Base-by-base conservation (phyloP, 2,329 filamentous ascomycete genomes). In the Cladosporium cucumerinum region DNA sequence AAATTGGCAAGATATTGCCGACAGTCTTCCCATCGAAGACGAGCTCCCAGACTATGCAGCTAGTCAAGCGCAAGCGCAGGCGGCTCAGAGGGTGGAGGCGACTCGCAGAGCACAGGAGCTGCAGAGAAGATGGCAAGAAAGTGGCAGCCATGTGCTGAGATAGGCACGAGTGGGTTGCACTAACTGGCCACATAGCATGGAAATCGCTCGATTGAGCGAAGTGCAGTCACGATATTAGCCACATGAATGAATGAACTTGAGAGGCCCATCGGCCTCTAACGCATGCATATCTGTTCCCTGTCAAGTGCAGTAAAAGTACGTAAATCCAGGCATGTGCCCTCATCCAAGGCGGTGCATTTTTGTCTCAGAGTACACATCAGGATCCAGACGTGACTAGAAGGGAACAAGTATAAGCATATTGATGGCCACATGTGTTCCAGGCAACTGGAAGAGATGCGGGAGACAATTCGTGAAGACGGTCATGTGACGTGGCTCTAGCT, bases 21-120 rank as follows among this genome's bases (percentile, higher is more conserved):
- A 74, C 16, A 68, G 26, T 4, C n/a, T 67, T n/a, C 67, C 55
- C 5, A 46, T 61, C n/a, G 63, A 61, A 14, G 77, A 82, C 26
- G 76, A 78, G 66, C 66, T 82, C 16, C 81, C 81, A 0, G 75
- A 81, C 66, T 82, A 82, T 66, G 80, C 78, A 28, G 75, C 79
- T 64, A 82, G 79, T 65, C 81, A 82, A 69, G 79, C 78, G 14
- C 78, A 82, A 66, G 80, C 79, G 69, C 75, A 76, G 30, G 76
- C 73, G 10, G 71, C 66, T 52, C 78, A 75, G 63, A 71, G 80
- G 34, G 69, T 69, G 14, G 79, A 79, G 66, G 80, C 80, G n/a
- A 73, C 77, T 14, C 73, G 76, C 36, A 71, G 81, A 66, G 81
- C 80, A 55, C 72, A 77, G 62, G 81, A 82, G 65, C 65, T 82